A percentile compares a stretch with the other conserved stretches of the same genome.
Evolutionary conservation across 352 stramenopile species (phyloP).

Genomic region (Phytophthora sojae): DNA sequence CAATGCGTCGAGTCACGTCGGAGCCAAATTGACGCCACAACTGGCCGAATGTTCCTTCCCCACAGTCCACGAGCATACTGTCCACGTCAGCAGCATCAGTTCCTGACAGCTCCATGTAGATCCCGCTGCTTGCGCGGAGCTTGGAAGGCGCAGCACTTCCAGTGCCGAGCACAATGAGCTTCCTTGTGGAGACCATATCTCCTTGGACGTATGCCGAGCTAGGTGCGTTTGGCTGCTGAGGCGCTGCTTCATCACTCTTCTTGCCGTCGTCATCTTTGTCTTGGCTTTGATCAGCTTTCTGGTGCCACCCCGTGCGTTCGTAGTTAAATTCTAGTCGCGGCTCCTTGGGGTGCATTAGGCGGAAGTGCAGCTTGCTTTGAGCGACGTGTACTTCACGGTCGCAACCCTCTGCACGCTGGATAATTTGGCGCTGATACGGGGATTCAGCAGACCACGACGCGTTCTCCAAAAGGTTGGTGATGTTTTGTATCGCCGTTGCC

Average conservation of each 20-base stretch:
- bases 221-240: background rate
- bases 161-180: constrained; percentile 95
- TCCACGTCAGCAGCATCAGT: constrained; percentile 14
- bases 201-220: background rate
- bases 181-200: constrained; percentile 2
- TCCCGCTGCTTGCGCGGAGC: constrained; percentile 95
- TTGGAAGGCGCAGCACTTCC: constrained; percentile 97
- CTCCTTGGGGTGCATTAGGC: constrained; percentile 24
- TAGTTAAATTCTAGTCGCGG: constrained; percentile 43
- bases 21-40: constrained; percentile 73
- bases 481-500: background rate
- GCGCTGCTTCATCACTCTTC: background rate
- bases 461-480: constrained; percentile 28
- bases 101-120: constrained; percentile 80
- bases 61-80: constrained; percentile 94
- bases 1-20: constrained; percentile 50
- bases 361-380: constrained; percentile 62
- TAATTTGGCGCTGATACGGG: constrained; percentile 43
- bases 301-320: constrained; percentile 52
- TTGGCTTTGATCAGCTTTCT: constrained; percentile 17
- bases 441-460: constrained; percentile 15
- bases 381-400: constrained; percentile 45
- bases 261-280: constrained; percentile 18
- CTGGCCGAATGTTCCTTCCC: constrained; percentile 95
- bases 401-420: constrained; percentile 17